Percentiles rank a stretch among this genome's conserved stretches.
phyloP scores from a whole-genome alignment of 2,329 filamentous ascomycete species.

The Fusarium oxysporum region DNA sequence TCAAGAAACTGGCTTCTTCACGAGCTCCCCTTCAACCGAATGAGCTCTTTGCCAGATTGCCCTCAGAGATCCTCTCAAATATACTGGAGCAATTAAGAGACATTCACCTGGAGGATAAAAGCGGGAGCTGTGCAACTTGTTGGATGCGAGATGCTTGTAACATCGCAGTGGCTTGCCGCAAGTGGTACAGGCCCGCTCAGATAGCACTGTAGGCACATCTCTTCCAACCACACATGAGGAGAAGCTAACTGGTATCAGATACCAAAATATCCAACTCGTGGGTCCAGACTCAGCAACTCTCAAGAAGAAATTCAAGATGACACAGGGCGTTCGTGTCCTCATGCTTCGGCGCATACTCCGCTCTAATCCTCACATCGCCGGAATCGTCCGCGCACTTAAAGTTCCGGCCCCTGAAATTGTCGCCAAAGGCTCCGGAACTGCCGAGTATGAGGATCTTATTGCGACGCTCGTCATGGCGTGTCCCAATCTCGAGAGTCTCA shows the following conservation, averaged over 20 bases:
- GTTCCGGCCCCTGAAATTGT: conserved; percentile 60
- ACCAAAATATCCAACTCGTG: conserved; percentile 68
- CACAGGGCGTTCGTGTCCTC: conserved; percentile 64
- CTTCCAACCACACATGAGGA: background rate
- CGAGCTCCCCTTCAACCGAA: conserved; percentile 54
- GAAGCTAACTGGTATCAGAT: conserved; percentile 52
- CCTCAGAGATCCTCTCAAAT: conserved; percentile 68
- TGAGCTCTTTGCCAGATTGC: conserved; percentile 66
- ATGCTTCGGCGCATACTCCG: conserved; percentile 69
- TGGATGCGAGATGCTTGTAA: conserved; percentile 72
- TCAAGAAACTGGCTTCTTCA: conserved; percentile 30
- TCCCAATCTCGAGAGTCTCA: conserved; percentile 70
- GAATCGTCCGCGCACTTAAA: conserved; percentile 67
- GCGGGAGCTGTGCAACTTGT: conserved; percentile 70
- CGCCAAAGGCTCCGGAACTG: conserved; percentile 50
- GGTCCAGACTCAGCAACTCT: conserved; percentile 66
- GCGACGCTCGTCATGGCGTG: conserved; percentile 73
- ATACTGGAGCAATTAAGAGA: conserved; percentile 66
- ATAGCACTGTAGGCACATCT: conserved; percentile 59
- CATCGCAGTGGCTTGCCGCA: conserved; percentile 62
- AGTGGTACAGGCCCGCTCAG: conserved; percentile 64
- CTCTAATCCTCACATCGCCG: conserved; percentile 63
- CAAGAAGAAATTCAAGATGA: conserved; percentile 68
- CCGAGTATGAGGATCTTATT: conserved; percentile 68
- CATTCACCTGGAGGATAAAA: conserved; percentile 60